Evolutionary conservation across 2,329 filamentous ascomycete genomes (phyloP), one percentile per base, ranked within the genome.

Genomic region (Byssochlamys sp.): DNA sequence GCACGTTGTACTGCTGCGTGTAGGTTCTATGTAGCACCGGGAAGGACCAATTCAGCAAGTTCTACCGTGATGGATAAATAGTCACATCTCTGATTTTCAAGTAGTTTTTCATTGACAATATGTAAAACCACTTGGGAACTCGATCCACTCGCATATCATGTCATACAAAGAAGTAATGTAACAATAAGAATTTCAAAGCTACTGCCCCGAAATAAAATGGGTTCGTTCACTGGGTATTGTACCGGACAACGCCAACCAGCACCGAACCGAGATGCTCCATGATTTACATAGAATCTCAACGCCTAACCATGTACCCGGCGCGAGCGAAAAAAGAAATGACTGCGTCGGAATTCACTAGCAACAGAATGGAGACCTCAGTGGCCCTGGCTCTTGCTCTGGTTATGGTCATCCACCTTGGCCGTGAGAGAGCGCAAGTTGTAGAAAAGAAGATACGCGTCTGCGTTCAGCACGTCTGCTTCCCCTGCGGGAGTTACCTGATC

Each of bases 381-480:
- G 4, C 7, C 9, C 19, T 45, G 39, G 5, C n/a, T 10, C 39
- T 45, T 10, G 10, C 14, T 19, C 39, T 39, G 33, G 11, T 45
- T 45, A 12, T 45, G n/a, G 14, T 45, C 6, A 1, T 45, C 14
- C 14, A 45, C 39, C 39, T 56, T 59, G 4, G 58, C 28, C 4
- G 61, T 62, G 48, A 74, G 63, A 7, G 67, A 69, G 25, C 73
- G 71, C 54, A 78, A 65, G 24, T 71, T 74, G 60, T 97, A 97
- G 71, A 96, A 96, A 55, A 97, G 77, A 58, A 97, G 78, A 72
- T 96, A 97, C 0, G 92, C 91, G 71, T 96, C 87, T 12, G 90
- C 89, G 29, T 82, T 83, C 49, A 97, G 79, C 2, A 97, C 92
- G 59, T 96, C 90, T 4, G 88, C 88, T 69, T 94, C 87, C 52